Base-by-base conservation (phyloP, 2,329 filamentous ascomycete genomes). In the Fusarium continuum region DNA sequence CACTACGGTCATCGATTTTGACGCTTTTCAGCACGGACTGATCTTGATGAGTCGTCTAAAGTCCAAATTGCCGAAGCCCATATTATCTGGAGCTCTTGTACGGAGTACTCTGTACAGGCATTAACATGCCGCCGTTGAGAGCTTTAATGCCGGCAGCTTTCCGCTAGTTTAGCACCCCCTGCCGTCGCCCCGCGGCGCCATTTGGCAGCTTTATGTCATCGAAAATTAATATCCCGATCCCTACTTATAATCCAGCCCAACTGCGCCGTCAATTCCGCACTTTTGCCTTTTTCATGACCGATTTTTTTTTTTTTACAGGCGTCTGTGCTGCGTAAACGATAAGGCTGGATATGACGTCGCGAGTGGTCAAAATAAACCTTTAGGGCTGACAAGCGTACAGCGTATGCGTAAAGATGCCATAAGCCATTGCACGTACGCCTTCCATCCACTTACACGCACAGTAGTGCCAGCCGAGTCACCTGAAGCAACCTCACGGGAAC, bases 281-380 rank as follows among this genome's bases (percentile, higher is more conserved):
- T 23, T 14, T 20, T 32, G 31, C 9, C 25, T 11, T 14, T 51
- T n/a, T n/a, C n/a, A n/a, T n/a, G n/a, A n/a, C n/a, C n/a, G n/a
- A n/a, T n/a, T n/a, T n/a, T n/a, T n/a, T n/a, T n/a, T n/a, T n/a
- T 28, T 35, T 44, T 26, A 13, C 8, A n/a, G n/a, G n/a, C n/a
- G 23, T 35, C 23, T 38, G 6, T 52, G 29, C 35, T 35, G 23
- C 31, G 17, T 56, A 39, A 46, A 22, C 34, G 14, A 61, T 36
- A 64, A 64, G 54, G 48, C 35, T 55, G 31, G 31, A n/a, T 36
- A 55, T 64, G 61, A 55, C 40, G 48, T 47, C 32, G 28, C n/a
- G 9, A 20, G 14, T 23, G 14, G 19, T n/a, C 28, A 31, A n/a
- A 35, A 44, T 45, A 25, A 35, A 17, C 8, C 20, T 35, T 45